A percentile compares a stretch with the other conserved stretches of the same genome.
These are phyloP conservation scores for Hypseocharis bilobata DNA, from an alignment of 441 rosid species.

Conservation along the genomic window DNA sequence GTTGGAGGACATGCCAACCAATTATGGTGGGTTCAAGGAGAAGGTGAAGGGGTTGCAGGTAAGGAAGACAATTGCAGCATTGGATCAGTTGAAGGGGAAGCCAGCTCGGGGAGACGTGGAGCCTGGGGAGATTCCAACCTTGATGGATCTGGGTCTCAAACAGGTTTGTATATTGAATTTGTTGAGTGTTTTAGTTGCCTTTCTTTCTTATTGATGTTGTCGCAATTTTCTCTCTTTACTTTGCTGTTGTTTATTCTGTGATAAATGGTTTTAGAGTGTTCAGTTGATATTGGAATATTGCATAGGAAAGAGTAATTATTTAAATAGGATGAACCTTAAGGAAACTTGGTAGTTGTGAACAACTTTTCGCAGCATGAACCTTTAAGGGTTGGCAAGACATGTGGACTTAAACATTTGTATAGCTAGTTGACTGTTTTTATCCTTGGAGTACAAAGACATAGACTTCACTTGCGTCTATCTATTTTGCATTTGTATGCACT, in stretches of 20 bases:
- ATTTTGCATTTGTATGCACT: no score
- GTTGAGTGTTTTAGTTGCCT: no score
- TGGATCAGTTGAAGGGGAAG: conserved; percentile 71
- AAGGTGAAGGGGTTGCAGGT: conserved; percentile 60
- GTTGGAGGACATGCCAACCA: conserved; percentile 71
- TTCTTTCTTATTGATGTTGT: not conserved
- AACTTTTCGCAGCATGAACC: no score
- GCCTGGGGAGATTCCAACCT: conserved; percentile 79
- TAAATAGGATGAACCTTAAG: no score
- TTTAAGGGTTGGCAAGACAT: no score
- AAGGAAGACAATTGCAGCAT: conserved; percentile 64
- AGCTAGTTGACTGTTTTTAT: no score
- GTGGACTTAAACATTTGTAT: no score
- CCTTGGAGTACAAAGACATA: no score
- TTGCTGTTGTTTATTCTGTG: not conserved
- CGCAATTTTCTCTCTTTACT: not conserved
- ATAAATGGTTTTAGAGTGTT: no score
- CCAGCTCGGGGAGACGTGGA: conserved; percentile 84
- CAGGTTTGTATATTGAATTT: conserved; percentile 37
- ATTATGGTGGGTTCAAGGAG: conserved; percentile 63
- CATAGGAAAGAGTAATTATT: not conserved
- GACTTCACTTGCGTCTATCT: no score
- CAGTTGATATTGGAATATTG: not conserved
- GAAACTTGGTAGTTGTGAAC: no score
- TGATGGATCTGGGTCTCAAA: conserved; percentile 67